Evolutionary conservation across 2,329 filamentous ascomycete species (phyloP), one percentile per base, ranked within the genome.

Genomic region (Colletotrichum lindemuthianum): DNA sequence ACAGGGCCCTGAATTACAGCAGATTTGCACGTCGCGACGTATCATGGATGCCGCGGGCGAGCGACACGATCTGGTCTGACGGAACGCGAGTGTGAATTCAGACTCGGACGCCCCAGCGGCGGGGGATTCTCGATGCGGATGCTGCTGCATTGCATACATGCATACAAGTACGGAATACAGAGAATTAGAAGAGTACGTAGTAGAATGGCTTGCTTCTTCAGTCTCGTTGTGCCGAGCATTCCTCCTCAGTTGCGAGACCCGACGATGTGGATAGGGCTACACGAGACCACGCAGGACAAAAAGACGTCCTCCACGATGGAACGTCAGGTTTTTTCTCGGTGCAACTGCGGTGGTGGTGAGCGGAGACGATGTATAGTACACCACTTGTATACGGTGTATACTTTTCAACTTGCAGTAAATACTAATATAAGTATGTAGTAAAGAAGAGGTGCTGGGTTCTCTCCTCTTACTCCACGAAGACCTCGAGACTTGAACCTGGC

Each of bases 281-380:
- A 45, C 24, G 16, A 48, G 34, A 34, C 8, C 12, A 13, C 47
- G 32, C 10, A 43, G 16, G 13, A 13, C 34, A 40, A 15, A 24
- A 34, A 32, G 34, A 41, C 32, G 1, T 13, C 40, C 32, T 13
- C 47, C 48, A 41, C 53, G 33, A 64, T 47, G 61, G 57, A 34
- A 24, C 24, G 24, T 24, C 24, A 24, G 24, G 24, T 24, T 24
- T 24, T 24, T 24, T 24, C 43, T 60, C 61, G 61, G 57, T 55
- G 61, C 61, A 54, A 64, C 57, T 55, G 13, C 57, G 61, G 61
- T 60, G 57, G 45, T 60, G 61, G 36, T 32, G 10, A 15, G n/a
- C 12, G 44, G 24, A 24, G 34, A 16, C 41, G 55, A 24, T 24
- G 24, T 24, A 24, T 24, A 24, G 24, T 5, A 24, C 24, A 24